Evolutionary conservation across 225 moss, liverwort and hornwort genomes (phyloP), one percentile per base, ranked within the genome.

Genomic region (Pseudoscleropodium purum): DNA sequence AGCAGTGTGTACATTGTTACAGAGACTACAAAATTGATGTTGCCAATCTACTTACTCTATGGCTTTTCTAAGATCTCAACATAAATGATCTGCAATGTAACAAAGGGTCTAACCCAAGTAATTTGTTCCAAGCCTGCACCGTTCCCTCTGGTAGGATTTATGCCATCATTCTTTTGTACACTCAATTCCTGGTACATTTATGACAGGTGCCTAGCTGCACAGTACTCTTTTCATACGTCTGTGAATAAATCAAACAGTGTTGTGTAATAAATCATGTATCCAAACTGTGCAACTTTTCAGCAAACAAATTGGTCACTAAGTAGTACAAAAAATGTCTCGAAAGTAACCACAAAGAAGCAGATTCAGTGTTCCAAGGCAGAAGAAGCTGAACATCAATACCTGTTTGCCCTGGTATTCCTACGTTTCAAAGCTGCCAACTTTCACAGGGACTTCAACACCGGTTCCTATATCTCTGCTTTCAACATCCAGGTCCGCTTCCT

Each of bases 401-500:
- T 86, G 89, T 73, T 66, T 59, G 20, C 52, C 65, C 15, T 67
- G 52, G 61, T 75, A 61, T 62, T 62, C 68, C 90, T 88, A 79
- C 54, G 86, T 75, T 91, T 89, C 89, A 39, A 87, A 87, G 87
- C 79, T 88, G 70, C 82, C 85, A 47, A 89, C 72, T 83, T 87
- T 91, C 51, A 81, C 67, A 88, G 91, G 36, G 52, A 64, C 86
- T 78, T 59, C 72, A 72, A 51, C 62, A 73, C 37, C 62, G 41
- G 75, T 63, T 77, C 73, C 72, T 72, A 83, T 59, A 30, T 47
- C 65, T 39, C 36, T 87, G 66, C 86, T 82, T 65, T 92, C 84
- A 31, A 64, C 33, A 65, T 54, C 90, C 56, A 90, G 87, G 85
- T 89, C 85, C 39, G 33, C 84, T 88, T 91, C 92, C 69, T 94